Evolutionary conservation across 495 filamentous ascomycete genomes (phyloP).

Genomic region (Thozetella sp.): DNA sequence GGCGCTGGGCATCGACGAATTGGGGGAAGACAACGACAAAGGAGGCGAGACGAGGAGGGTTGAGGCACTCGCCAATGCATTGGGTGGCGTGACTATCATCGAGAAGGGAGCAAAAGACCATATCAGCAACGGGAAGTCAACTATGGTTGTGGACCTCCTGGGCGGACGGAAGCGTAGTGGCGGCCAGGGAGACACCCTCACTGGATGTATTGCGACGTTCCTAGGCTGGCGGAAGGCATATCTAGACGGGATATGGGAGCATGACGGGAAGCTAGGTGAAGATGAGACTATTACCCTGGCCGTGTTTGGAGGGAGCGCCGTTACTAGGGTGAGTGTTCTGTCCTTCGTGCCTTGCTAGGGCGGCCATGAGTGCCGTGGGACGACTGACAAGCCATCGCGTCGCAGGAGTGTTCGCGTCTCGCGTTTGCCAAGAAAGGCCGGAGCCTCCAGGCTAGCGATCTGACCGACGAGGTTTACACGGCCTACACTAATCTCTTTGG

Average conservation of each 20-base stretch:
- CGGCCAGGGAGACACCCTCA: conserved; percentile 95
- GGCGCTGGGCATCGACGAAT: conserved; percentile 56
- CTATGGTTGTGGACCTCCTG: conserved; percentile 69
- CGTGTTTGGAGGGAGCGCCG: conserved; percentile 82
- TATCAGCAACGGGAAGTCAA: conserved; percentile 79
- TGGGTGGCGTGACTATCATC: conserved; percentile 88
- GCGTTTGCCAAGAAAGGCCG: conserved; percentile 88
- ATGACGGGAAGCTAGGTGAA: conserved; percentile 51
- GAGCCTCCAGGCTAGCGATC: conserved; percentile 89
- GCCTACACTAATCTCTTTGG: conserved; percentile 82
- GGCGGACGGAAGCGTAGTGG: conserved; percentile 90
- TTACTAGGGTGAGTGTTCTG: conserved; percentile 66
- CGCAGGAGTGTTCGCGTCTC: conserved; percentile 78
- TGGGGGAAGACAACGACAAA: conserved; percentile 38
- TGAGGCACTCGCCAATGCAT: conserved; percentile 69
- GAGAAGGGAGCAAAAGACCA: conserved; percentile 88
- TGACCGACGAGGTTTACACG: conserved; percentile 86
- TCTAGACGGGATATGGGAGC: conserved; percentile 79
- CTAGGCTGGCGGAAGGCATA: conserved; percentile 88
- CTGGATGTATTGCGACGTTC: conserved; percentile 84
- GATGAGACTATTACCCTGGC: conserved; percentile 74
- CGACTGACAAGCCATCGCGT: conserved; percentile 9
- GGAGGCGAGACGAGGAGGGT: conserved; percentile 61
- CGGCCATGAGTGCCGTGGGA: neutral
- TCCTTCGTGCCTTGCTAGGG: neutral